Base-by-base conservation (phyloP, 371 early-diverging fungal species). In the Mortierella polycephala region DNA sequence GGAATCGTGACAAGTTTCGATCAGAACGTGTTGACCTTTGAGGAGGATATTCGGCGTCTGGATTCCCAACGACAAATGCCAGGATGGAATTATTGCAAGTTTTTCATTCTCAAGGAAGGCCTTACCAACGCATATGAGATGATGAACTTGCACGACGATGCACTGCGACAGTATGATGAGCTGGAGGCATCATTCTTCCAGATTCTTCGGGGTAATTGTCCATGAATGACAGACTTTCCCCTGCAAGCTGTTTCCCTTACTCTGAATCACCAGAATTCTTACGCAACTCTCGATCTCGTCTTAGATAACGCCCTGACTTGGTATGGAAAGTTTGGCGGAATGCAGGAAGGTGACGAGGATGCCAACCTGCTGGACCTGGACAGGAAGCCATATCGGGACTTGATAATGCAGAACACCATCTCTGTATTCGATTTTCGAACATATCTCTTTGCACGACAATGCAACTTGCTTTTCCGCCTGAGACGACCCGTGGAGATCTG, bases 61-160 rank as follows among this genome's bases (percentile, higher is more conserved):
- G 97, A 96, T 62, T 90, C 93, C 64, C 97, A 97, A 74, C 74
- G 98, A 57, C 87, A 94, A 66, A 88, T 96, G 87, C 97, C 98
- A 8, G 99, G 99, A 1, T 98, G 98, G 98, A 98, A 98, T 81
- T 98, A 96, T 77, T 97, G 97, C 83, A 92, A 91, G 14, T 98
- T 95, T 81, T 98, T 98, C 71, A 90, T 97, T 44, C 73, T 95
- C 60, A 98, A 98, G 74, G 98, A 98, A 82, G 92, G 92, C 0
- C 81, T 96, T 20, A 94, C 95, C n/a, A 88, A 88, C 52, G 89
- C 95, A 7, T 96, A 90, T 84, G 95, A 95, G 72, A 88, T 92
- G 59, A 89, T 97, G 90, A 92, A 90, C 37, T 74, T 96, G 53
- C 86, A 87, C 57, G 96, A 95, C 58, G 97, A 96, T 59, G 96